These are phyloP conservation scores for Diplodia scrobiculata DNA, from an alignment of 2,329 filamentous ascomycete species.

Conservation along the genomic window DNA sequence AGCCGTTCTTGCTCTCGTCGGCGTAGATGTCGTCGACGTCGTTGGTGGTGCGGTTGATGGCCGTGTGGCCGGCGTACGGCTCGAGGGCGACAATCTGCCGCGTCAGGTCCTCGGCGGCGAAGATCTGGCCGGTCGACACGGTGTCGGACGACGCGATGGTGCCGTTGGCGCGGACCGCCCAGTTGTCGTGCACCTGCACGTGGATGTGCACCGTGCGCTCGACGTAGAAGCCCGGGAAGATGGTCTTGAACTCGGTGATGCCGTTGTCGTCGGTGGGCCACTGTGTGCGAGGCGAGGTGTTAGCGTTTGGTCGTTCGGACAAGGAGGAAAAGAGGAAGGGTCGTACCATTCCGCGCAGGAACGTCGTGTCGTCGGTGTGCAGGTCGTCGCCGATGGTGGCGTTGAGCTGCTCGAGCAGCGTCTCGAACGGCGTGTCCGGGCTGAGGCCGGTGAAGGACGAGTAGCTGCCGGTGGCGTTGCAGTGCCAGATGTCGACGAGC, in stretches of 20 bases:
- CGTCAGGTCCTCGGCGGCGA: slow-evolving; percentile 38
- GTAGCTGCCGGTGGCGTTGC: slow-evolving; percentile 36
- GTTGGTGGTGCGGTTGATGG: slow-evolving; percentile 45
- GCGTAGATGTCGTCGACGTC: slow-evolving; percentile 34
- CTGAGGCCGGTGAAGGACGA: slow-evolving; percentile 38
- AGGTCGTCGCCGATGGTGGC: slow-evolving; percentile 36
- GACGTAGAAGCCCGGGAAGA: slow-evolving; percentile 36
- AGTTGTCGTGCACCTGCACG: slow-evolving; percentile 34
- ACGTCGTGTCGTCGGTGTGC: slow-evolving; percentile 40
- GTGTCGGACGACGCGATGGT: slow-evolving; percentile 38
- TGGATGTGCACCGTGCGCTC: slow-evolving; percentile 36
- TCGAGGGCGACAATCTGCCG: slow-evolving; percentile 42
- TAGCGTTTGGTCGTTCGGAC: not conserved
- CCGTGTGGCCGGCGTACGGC: slow-evolving; percentile 41
- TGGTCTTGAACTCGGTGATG: slow-evolving; percentile 37
- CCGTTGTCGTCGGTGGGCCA: slow-evolving; percentile 38
- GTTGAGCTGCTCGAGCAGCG: slow-evolving; percentile 39
- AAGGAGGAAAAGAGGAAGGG: not conserved
- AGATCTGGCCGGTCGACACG: slow-evolving; percentile 42
- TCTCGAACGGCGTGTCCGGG: slow-evolving; percentile 14
- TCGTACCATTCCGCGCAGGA: slow-evolving; percentile 35
- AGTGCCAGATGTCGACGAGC: slow-evolving; percentile 44
- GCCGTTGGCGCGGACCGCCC: slow-evolving; percentile 38
- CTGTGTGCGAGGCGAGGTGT: not conserved
- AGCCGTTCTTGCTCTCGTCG: slow-evolving; percentile 34